Evolutionary conservation across 768 basidiomycete species (phyloP).

Genomic region (Termitomyces sp.): DNA sequence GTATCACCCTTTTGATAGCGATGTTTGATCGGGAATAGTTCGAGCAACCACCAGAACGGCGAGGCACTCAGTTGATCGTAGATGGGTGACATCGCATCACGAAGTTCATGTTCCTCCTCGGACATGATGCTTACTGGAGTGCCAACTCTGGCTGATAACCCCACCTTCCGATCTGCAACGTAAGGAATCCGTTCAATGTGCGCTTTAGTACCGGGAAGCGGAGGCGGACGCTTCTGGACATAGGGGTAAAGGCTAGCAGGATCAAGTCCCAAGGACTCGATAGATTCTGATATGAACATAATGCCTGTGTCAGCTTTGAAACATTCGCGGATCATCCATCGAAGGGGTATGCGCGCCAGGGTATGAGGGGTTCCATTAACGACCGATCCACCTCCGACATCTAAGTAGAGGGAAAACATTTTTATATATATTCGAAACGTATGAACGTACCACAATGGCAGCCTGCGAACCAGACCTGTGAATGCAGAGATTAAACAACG

Average conservation of each 20-base stretch:
- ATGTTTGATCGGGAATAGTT: conserved; percentile 36
- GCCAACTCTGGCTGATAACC: background rate
- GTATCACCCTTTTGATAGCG: conserved; percentile 29
- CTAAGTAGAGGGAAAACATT: conserved; percentile 17
- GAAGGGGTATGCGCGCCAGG: conserved; percentile 48
- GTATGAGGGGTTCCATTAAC: conserved; percentile 33
- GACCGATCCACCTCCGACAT: conserved; percentile 51
- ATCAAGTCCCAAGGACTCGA: conserved; percentile 39
- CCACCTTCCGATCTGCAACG: background rate
- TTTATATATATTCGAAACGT: background rate
- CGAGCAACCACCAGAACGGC: conserved; percentile 58
- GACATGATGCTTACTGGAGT: conserved; percentile 1
- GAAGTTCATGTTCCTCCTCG: conserved; percentile 52
- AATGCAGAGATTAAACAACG: background rate
- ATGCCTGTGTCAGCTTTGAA: conserved; percentile 54
- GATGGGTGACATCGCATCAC: conserved; percentile 39
- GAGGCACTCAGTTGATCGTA: conserved; percentile 47
- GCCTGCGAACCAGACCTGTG: conserved; percentile 44
- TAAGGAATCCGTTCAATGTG: conserved; percentile 18
- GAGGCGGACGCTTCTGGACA: conserved; percentile 26
- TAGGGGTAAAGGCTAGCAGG: conserved; percentile 29
- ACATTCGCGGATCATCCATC: conserved; percentile 71
- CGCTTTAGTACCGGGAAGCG: conserved; percentile 13
- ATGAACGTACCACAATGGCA: conserved; percentile 28
- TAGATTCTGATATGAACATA: conserved; percentile 43